Evolutionary conservation across 129 eudicot species (phyloP).

Genomic region (Calendula officinalis): DNA sequence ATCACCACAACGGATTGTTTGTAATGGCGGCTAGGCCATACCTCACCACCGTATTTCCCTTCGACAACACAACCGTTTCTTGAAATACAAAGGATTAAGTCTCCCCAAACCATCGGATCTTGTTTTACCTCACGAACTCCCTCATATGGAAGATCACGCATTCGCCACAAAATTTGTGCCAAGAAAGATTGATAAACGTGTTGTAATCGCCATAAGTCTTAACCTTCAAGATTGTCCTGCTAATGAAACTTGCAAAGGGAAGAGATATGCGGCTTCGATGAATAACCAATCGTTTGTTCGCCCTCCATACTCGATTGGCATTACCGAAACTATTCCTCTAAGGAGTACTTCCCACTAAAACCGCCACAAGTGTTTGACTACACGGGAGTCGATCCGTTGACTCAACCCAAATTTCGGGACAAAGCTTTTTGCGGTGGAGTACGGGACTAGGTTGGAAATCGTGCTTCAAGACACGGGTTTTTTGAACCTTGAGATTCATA

Average conservation of each 20-base stretch:
- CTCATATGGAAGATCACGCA: slow-evolving; percentile 50
- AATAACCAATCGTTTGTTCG: slow-evolving; percentile 77
- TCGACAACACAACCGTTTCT: slow-evolving; percentile 63
- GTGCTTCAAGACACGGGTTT: slow-evolving; percentile 73
- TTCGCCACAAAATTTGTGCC: slow-evolving; percentile 60
- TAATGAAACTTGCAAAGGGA: slow-evolving; percentile 63
- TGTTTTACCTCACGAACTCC: slow-evolving; percentile 46
- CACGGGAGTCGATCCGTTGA: slow-evolving; percentile 58
- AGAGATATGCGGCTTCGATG: slow-evolving; percentile 60
- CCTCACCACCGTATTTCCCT: slow-evolving; percentile 65
- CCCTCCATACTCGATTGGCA: slow-evolving; percentile 53
- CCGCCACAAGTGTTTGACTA: slow-evolving; percentile 63
- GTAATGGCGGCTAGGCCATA: slow-evolving; percentile 86
- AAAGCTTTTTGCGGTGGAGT: slow-evolving; percentile 50
- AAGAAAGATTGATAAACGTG: slow-evolving; percentile 53
- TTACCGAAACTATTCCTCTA: slow-evolving; percentile 36
- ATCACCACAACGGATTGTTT: slow-evolving; percentile 42
- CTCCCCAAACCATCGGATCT: slow-evolving; percentile 22
- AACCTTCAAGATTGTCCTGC: slow-evolving; percentile 75
- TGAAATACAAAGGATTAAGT: slow-evolving; percentile 39
- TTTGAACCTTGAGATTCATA: slow-evolving; percentile 63
- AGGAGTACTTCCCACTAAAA: slow-evolving; percentile 39
- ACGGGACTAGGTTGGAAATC: slow-evolving; percentile 62
- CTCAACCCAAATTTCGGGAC: slow-evolving; percentile 55
- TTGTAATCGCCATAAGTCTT: slow-evolving; percentile 56